Evolutionary conservation across 768 basidiomycete genomes (phyloP).

Genomic region (Boletus vinaceobasis): DNA sequence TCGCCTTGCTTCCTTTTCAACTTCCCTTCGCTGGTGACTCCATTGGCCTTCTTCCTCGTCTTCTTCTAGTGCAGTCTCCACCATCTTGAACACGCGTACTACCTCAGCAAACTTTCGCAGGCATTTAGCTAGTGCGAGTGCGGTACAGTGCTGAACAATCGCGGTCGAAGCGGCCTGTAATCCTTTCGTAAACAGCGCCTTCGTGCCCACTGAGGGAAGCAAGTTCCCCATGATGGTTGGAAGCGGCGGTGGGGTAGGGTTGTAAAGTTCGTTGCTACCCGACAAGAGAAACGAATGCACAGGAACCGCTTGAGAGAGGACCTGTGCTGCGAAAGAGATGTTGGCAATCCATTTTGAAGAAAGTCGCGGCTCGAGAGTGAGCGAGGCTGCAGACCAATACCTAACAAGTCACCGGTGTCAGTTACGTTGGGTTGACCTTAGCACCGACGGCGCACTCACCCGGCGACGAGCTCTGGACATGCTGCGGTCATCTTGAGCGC

Average conservation of each 20-base stretch:
- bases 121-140: constrained; percentile 71
- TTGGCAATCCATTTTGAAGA: constrained; percentile 92
- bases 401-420: constrained; percentile 35
- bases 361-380: constrained; percentile 82
- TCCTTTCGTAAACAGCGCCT: constrained; percentile 76
- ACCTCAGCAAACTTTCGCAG: constrained; percentile 68
- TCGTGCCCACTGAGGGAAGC: constrained; percentile 69
- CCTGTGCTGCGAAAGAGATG: constrained; percentile 73
- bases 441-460: constrained; percentile 42
- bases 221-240: constrained; percentile 70
- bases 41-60: constrained; percentile 67
- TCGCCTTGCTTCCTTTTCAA: constrained; percentile 71
- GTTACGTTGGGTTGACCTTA: background rate
- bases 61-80: constrained; percentile 57
- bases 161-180: constrained; percentile 59
- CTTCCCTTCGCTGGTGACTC: constrained; percentile 58
- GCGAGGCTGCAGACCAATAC: constrained; percentile 64
- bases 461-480: constrained; percentile 82
- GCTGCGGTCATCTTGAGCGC: constrained; percentile 74
- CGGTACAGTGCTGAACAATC: constrained; percentile 84
- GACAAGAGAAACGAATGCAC: constrained; percentile 56
- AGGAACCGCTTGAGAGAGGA: constrained; percentile 78
- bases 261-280: constrained; percentile 43
- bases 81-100: constrained; percentile 41
- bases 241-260: constrained; percentile 75